Conservation (phyloP, 2,329 filamentous ascomycete genomes). For the Aspergillus glaucus region DNA sequence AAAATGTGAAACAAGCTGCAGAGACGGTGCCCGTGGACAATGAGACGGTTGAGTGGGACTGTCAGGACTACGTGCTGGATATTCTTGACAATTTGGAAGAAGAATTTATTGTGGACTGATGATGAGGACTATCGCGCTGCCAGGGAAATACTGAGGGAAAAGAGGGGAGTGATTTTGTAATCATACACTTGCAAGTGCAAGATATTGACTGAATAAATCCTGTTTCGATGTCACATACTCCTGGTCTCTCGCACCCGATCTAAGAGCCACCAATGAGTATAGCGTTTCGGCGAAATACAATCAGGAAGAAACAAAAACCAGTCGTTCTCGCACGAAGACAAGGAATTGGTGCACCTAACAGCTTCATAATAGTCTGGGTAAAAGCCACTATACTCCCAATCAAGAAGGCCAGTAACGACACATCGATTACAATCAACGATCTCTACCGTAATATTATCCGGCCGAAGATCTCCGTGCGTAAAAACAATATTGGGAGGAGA, state of each 20-base stretch:
- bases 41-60: neutral
- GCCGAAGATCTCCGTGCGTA: conserved; percentile 20
- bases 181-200: neutral
- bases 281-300: conserved; percentile 17
- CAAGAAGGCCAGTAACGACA: conserved; percentile 17
- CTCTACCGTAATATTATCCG: conserved; percentile 20
- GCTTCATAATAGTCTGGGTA: conserved; percentile 23
- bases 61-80: neutral
- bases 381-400: conserved; percentile 23
- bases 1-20: too few relatives aligned
- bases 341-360: conserved; percentile 15
- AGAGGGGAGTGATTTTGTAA: neutral
- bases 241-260: conserved; percentile 11
- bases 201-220: neutral
- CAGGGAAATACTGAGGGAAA: neutral
- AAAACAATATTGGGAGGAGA: conserved; percentile 12
- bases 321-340: conserved; percentile 15
- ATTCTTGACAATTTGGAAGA: neutral
- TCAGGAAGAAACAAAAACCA: conserved; percentile 19
- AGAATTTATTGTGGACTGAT: neutral
- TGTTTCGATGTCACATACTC: neutral
- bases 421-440: conserved; percentile 8
- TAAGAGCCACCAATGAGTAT: conserved; percentile 21
- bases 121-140: neutral
- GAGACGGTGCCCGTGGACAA: conserved; percentile 4